Evolutionary conservation across 176 grass and related monocot species (phyloP).

Genomic region (Carex scoparia): DNA sequence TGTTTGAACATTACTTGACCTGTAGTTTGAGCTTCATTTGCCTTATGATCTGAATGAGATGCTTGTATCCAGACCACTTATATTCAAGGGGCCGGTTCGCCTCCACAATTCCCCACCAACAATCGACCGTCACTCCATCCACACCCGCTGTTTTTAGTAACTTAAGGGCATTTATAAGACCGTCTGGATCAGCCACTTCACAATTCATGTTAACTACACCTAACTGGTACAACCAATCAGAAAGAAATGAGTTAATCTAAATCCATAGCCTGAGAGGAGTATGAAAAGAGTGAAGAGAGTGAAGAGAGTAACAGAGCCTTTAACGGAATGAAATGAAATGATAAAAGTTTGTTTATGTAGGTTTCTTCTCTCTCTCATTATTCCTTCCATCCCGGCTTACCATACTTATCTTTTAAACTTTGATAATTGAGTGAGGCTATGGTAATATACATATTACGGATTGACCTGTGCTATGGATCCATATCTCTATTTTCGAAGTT

Average conservation of each 20-base stretch:
- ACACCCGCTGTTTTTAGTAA: constrained; percentile 59
- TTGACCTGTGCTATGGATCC: no score
- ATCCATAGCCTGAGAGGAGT: neutral
- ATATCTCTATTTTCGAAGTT: no score
- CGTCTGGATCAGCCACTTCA: constrained; percentile 58
- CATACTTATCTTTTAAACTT: neutral
- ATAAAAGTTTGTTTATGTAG: neutral
- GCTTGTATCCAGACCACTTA: constrained; percentile 72
- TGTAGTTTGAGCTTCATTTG: constrained; percentile 81
- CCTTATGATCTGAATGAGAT: constrained; percentile 61
- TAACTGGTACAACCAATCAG: constrained; percentile 31
- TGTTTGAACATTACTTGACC: constrained; percentile 31
- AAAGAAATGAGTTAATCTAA: neutral
- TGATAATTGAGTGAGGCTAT: no score
- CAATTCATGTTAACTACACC: constrained; percentile 46
- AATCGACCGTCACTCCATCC: constrained; percentile 85
- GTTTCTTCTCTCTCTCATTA: neutral
- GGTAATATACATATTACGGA: no score
- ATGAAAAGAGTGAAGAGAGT: neutral
- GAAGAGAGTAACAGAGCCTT: neutral
- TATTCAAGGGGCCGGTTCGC: constrained; percentile 54
- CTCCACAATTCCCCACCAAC: constrained; percentile 95
- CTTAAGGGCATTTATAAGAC: constrained; percentile 52
- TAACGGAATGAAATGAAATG: neutral
- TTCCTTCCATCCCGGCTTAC: neutral